Percentiles rank a stretch among this genome's conserved stretches.
These are phyloP conservation scores for Acacia concinna DNA, from an alignment of 331 rosid species.

Conservation along the genomic window DNA sequence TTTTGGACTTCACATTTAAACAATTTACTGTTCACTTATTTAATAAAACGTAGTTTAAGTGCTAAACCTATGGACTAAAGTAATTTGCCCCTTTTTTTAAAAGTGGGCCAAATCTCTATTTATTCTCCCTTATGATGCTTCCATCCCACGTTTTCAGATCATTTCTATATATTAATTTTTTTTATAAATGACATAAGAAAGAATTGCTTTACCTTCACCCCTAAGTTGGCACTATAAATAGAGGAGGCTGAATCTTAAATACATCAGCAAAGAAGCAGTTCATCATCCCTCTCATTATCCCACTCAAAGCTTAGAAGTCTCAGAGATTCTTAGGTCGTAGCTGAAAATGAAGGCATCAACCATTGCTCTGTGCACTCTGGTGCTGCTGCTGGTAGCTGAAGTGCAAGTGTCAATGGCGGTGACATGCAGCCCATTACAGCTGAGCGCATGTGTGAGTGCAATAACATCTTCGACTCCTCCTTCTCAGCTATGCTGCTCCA, in stretches of 20 bases:
- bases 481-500: conserved; percentile 66
- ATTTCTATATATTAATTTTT: not conserved
- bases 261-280: conserved; percentile 32
- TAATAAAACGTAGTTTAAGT: conserved; percentile 15
- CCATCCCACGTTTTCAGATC: conserved; percentile 14
- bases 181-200: conserved; percentile 3
- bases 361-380: conserved; percentile 47
- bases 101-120: conserved; percentile 31
- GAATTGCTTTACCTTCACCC: not conserved
- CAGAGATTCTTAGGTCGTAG: conserved; percentile 16
- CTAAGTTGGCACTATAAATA: conserved; percentile 61
- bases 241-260: conserved; percentile 37
- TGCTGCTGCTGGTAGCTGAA: conserved; percentile 47
- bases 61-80: not conserved
- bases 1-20: not conserved
- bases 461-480: conserved; percentile 73
- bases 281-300: conserved; percentile 15
- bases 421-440: conserved; percentile 74
- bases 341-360: conserved; percentile 67
- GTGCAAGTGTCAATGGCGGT: conserved; percentile 59
- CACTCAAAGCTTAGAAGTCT: not conserved
- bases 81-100: not conserved
- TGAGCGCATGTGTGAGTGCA: conserved; percentile 80
- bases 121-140: conserved; percentile 20
- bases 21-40: not conserved